phyloP scores from a whole-genome alignment of 78 protist species.

The Emiliania huxleyi region DNA sequence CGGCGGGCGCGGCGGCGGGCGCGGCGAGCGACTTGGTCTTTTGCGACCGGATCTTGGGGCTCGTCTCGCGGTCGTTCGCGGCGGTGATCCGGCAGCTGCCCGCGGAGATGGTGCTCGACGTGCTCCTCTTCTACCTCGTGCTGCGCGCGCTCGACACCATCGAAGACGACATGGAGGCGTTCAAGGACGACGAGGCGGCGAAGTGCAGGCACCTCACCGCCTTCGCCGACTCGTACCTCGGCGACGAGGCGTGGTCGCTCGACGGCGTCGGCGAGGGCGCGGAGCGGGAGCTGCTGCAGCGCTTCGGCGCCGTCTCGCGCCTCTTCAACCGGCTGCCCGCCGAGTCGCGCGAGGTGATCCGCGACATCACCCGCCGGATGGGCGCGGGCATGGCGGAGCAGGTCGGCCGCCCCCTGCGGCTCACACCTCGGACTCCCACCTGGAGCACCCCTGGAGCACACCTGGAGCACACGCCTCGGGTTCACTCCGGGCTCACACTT shows the following conservation, averaged over 20 bases:
- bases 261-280: constrained; percentile 61
- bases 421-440: no score
- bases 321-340: constrained; percentile 27
- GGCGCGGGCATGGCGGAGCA: constrained; percentile 81
- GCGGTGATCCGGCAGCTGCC: constrained; percentile 77
- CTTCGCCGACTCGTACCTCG: constrained; percentile 50
- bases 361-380: constrained; percentile 82
- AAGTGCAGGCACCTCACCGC: constrained; percentile 47
- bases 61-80: constrained; percentile 67
- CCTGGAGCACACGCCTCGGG: no score
- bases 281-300: constrained; percentile 69
- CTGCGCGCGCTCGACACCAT: constrained; percentile 92
- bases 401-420: no score
- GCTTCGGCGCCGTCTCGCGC: constrained; percentile 56
- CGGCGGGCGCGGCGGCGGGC: background rate
- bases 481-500: no score
- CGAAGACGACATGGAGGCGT: constrained; percentile 86
- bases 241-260: constrained; percentile 43
- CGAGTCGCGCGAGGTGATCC: constrained; percentile 74
- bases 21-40: background rate
- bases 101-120: constrained; percentile 32
- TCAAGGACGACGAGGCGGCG: constrained; percentile 34
- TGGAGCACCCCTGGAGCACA: no score
- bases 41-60: constrained; percentile 38
- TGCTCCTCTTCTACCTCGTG: constrained; percentile 89